A percentile compares a stretch with the other conserved stretches of the same genome.
Evolutionary conservation across 768 basidiomycete species (phyloP).

Genomic region (Lepiota venenata): DNA sequence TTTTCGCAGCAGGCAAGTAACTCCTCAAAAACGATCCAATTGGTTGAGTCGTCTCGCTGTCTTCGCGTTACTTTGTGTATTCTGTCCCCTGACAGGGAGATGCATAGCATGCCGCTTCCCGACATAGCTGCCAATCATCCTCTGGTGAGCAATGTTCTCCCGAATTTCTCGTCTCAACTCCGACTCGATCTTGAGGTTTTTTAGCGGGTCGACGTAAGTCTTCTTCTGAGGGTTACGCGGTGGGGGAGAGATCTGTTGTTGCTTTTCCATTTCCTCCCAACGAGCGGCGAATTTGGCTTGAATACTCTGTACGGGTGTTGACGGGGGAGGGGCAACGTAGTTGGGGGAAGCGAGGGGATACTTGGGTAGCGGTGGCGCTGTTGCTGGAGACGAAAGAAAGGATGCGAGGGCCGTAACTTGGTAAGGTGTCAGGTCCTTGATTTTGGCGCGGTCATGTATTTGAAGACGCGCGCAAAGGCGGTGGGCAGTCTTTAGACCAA

Average conservation of each 20-base stretch:
- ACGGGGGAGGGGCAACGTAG: constrained; percentile 48
- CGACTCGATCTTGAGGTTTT: constrained; percentile 79
- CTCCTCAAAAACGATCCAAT: constrained; percentile 52
- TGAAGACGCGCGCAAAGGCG: constrained; percentile 89
- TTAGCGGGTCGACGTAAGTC: constrained; percentile 54
- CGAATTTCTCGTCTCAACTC: constrained; percentile 79
- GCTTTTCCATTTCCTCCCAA: constrained; percentile 21
- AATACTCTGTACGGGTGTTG: constrained; percentile 33
- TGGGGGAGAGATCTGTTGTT: constrained; percentile 26
- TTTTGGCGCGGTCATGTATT: constrained; percentile 82
- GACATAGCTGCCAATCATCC: constrained; percentile 92
- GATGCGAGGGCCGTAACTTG: constrained; percentile 93
- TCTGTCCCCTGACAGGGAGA: constrained; percentile 92
- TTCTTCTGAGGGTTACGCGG: constrained; percentile 17
- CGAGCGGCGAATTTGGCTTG: constrained; percentile 35
- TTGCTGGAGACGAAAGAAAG: constrained; percentile 87
- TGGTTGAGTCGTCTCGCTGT: constrained; percentile 91
- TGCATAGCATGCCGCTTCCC: constrained; percentile 93
- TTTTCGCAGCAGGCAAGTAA: not conserved
- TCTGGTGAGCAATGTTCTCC: constrained; percentile 90
- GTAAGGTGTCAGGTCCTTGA: constrained; percentile 76
- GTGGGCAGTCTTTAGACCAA: constrained; percentile 71
- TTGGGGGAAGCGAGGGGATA: constrained; percentile 60
- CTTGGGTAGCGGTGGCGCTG: constrained; percentile 61
- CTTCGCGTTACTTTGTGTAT: constrained; percentile 85